Evolutionary conservation across 805 yeast genomes (phyloP), one percentile per base, ranked within the genome.

Genomic region (Jamesozyma jinghongensis): DNA sequence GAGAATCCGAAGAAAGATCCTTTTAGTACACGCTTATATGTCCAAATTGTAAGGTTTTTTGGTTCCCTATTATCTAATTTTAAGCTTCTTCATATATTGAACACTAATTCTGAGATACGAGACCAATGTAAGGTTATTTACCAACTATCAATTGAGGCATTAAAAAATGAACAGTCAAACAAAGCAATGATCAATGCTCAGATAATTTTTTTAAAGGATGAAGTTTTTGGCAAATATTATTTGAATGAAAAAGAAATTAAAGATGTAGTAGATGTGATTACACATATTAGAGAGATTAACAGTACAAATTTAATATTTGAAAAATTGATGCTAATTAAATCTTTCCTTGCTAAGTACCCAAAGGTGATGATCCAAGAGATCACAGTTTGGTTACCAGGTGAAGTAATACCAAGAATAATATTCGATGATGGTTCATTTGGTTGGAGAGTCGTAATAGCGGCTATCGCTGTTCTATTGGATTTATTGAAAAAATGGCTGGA

Each of bases 11-110:
- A 42, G 16, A 55, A 53, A 28, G 52, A 59, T 40, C 63, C 64
- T 7, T 59, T 59, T 35, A 43, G 33, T 3, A 44, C 56, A 11
- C 51, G 64, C 40, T 41, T 52, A 5, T 59, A 57, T 38, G 52
- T 58, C 17, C 64, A 59, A 41, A 57, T 59, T 22, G 49, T 58
- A 3, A 43, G 60, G 33, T 50, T 58, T 30, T 46, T 57, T 25
- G 45, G 48, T 5, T 37, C 40, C 6, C 30, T 59, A 7, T 44
- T 56, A 7, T 54, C 61, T 0, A 56, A 53, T 36, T 50, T 50
- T 32, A 56, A 44, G 30, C 38, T 58, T 19, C 40, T 54, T 3
- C 43, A 42, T 27, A 42, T 46, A 36, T 19, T 54, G 7, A 42
- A 42, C 14, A 43, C 37, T 22, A 41, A 45, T 14, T 35, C 37